Evolutionary conservation across 352 stramenopile genomes (phyloP).

Genomic region (Proteromonas lacertae): DNA sequence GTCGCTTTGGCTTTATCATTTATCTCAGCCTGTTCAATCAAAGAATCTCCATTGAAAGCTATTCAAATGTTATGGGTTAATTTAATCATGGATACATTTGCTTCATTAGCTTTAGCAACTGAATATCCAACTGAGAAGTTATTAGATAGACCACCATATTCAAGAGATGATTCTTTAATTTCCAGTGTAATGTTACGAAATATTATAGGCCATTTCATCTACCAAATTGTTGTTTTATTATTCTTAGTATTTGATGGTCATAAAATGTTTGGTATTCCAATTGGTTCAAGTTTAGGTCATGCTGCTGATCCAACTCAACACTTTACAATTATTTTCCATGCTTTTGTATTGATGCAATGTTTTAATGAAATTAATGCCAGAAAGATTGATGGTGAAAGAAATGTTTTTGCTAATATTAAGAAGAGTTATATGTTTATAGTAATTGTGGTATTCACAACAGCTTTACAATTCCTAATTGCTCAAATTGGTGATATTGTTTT

Average conservation of each 20-base stretch:
- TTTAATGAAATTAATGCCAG: slow-evolving; percentile 52
- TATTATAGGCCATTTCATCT: slow-evolving; percentile 55
- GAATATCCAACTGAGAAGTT: slow-evolving; percentile 46
- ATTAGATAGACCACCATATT: slow-evolving; percentile 51
- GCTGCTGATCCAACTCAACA: slow-evolving; percentile 14
- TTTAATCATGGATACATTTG: slow-evolving; percentile 92
- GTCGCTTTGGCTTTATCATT: slow-evolving; percentile 52
- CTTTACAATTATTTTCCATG: slow-evolving; percentile 56
- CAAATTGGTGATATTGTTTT: slow-evolving; percentile 53
- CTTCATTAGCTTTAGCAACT: slow-evolving; percentile 61
- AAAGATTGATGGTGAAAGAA: slow-evolving; percentile 56
- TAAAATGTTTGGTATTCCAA: slow-evolving; percentile 5
- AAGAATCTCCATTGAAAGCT: slow-evolving; percentile 35
- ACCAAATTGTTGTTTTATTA: slow-evolving; percentile 37
- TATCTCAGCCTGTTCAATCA: slow-evolving; percentile 27
- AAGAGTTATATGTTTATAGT: slow-evolving; percentile 53
- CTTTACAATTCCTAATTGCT: slow-evolving; percentile 49
- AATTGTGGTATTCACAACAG: slow-evolving; percentile 42
- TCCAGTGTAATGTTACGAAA: slow-evolving; percentile 64
- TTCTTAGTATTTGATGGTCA: slow-evolving; percentile 10
- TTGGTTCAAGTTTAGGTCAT: slow-evolving; percentile 8
- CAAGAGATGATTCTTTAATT: slow-evolving; percentile 41
- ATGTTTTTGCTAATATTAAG: slow-evolving; percentile 55
- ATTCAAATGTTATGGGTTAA: slow-evolving; percentile 92
- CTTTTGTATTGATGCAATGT: slow-evolving; percentile 38